Evolutionary conservation across 495 filamentous ascomycete genomes (phyloP).

Genomic region (Bombardia bombarda): DNA sequence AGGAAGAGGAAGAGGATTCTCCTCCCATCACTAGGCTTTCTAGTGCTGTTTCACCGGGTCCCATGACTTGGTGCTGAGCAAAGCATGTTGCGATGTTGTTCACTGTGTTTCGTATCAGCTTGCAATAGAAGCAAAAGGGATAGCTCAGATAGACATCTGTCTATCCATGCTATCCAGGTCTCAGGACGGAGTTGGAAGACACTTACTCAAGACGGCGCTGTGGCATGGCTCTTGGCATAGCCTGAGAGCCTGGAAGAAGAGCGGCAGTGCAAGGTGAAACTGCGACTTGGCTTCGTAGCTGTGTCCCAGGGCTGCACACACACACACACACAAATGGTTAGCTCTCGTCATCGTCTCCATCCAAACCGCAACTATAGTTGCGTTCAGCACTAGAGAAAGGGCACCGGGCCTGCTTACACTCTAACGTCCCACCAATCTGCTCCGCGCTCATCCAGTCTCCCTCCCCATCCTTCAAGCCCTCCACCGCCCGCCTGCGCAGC

Average conservation of each 20-base stretch:
- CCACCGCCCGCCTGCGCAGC: slow-evolving; percentile 51
- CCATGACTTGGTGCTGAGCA: slow-evolving; percentile 50
- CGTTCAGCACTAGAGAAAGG: too few species aligned
- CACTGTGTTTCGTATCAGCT: slow-evolving; percentile 37
- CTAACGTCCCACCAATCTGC: slow-evolving; percentile 64
- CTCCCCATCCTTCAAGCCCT: slow-evolving; percentile 55
- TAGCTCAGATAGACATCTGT: too few species aligned
- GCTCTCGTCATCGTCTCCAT: too few species aligned
- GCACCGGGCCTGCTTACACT: slow-evolving; percentile 46
- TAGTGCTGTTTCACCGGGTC: slow-evolving; percentile 26
- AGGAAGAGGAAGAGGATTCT: too few species aligned
- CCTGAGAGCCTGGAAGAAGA: slow-evolving; percentile 76
- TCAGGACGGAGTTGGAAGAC: neutral
- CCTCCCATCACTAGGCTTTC: slow-evolving; percentile 20
- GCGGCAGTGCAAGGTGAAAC: slow-evolving; percentile 73
- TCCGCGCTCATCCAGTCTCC: slow-evolving; percentile 67
- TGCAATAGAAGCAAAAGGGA: neutral
- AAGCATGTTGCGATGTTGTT: slow-evolving; percentile 63
- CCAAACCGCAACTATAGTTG: too few species aligned
- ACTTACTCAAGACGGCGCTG: slow-evolving; percentile 63
- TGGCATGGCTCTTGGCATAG: slow-evolving; percentile 59
- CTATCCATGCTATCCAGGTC: too few species aligned
- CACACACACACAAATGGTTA: too few species aligned
- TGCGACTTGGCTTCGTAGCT: slow-evolving; percentile 62
- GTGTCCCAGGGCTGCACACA: slow-evolving; percentile 55